Evolutionary conservation across 2,329 filamentous ascomycete species (phyloP), one percentile per base, ranked within the genome.

Genomic region (Cordyceps militaris): DNA sequence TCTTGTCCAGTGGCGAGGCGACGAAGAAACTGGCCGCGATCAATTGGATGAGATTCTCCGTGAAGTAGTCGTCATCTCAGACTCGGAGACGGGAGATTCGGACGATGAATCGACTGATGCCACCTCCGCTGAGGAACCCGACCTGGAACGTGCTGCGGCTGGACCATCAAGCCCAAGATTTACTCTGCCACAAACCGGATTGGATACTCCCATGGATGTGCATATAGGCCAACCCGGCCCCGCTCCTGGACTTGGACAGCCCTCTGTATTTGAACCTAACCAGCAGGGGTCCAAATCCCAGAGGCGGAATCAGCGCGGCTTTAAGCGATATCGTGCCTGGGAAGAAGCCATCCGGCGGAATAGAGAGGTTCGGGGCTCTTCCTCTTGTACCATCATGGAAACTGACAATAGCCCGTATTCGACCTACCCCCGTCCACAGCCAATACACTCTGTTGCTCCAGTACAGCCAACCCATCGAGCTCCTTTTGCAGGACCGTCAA

Each of bases 1-100:
- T 55, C 79, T 87, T 68, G 80, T 86, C 75, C 86, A 86, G 79
- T 87, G 84, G 84, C 83, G 84, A 73, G 84, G 84, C 57, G 84
- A 87, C 63, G 84, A 87, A 68, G 84, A 87, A 67, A 86, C 80
- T 19, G 84, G 84, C 26, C 80, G 84, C 50, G 84, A 87, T 64
- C 82, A 86, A 67, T 76, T 87, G 16, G 84, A 87, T 59, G 83
- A 87, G 66, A 85, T 87, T 58, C 73, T 87, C 34, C 77, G 82
- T 52, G 84, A 87, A 68, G 82, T 87, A 11, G 81, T 87, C 55
- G 79, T 86, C 64, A 85, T 87, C 46, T 83, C 82, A n/a, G 81
- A 84, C 63, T 77, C 77, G 5, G 80, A 83, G 65, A 77, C 74
- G 42, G 76, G 75, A 3, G 70, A 72, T 16, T 73, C 75, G 4